Conservation (phyloP, 78 protist species). For the Polysphondylium violaceum region DNA sequence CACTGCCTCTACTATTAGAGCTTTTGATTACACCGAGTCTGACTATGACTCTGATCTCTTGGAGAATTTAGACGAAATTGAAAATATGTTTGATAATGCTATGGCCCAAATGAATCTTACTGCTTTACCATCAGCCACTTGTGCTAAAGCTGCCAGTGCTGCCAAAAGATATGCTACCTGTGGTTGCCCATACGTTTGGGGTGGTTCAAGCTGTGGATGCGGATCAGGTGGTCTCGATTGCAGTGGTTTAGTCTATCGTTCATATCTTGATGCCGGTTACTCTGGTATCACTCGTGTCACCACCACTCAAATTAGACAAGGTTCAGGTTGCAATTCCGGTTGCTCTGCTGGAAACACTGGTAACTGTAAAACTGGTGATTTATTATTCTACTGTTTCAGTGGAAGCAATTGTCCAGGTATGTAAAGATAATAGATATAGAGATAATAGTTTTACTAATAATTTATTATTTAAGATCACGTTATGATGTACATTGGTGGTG, state of each 20-base stretch:
- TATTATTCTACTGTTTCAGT: conserved; percentile 68
- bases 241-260: conserved; percentile 44
- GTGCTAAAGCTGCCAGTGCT: no score
- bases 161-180: conserved; percentile 43
- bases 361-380: conserved; percentile 55
- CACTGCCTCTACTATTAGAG: no score
- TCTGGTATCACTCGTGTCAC: conserved; percentile 49
- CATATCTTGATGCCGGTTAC: conserved; percentile 67
- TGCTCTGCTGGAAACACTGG: conserved; percentile 21
- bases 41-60: no score
- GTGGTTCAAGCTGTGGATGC: conserved; percentile 68
- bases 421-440: no score
- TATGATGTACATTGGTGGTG: no score
- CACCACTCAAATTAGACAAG: conserved; percentile 47
- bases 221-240: conserved; percentile 78
- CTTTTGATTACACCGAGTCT: no score
- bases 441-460: no score
- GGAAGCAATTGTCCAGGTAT: neutral
- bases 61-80: no score
- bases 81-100: no score
- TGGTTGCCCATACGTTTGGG: conserved; percentile 60
- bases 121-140: no score
- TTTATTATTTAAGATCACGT: no score
- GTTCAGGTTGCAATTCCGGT: conserved; percentile 24
- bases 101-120: no score